Evolutionary conservation across 352 stramenopile species (phyloP), one percentile per base, ranked within the genome.

Genomic region (Elongisporangium prolatum): DNA sequence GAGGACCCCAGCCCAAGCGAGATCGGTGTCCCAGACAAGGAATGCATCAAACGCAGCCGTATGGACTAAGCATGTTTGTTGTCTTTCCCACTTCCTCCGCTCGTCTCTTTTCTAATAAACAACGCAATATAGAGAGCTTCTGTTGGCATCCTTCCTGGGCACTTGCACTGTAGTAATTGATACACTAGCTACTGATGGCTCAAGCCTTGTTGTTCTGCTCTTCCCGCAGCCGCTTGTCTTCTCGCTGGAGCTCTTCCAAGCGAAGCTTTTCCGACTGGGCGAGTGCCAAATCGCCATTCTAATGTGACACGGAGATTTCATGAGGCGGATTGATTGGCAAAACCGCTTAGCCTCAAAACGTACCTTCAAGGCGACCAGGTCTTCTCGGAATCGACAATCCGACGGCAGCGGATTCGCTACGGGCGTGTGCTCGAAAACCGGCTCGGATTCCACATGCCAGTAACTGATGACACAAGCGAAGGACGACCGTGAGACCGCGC

Each of bases 381-480:
- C 83, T 63, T 88, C 74, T 2, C 84, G 77, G 64, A 72, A 89
- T 17, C 77, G 62, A 44, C 72, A 79, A 56, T 93, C 84, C 1
- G 80, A 91, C 3, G 71, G 71, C 21, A 90, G 62, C 17, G 80
- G 58, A 3, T 64, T 49, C 18, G 61, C 55, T 8, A 89, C 69
- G 0, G 78, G 75, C 14, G 44, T 65, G 59, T 87, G 78, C 37
- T 79, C 65, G 49, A 83, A 88, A 9, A 72, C 75, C 16, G 83
- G 80, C 58, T 88, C 80, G 0, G 78, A 83, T 28, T 88, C 77
- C 20, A 91, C 68, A 37, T 90, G 73, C 83, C 83, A 93, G 55
- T 88, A 89, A 3, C 73, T 83, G 44, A 61, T 38, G 17, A 59
- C 10, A 7, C 8, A 13, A 10, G 52, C 10, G 24, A 37, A 22